phyloP scores from a whole-genome alignment of 139 green algal genomes.

The Chlorella sorokiniana region DNA sequence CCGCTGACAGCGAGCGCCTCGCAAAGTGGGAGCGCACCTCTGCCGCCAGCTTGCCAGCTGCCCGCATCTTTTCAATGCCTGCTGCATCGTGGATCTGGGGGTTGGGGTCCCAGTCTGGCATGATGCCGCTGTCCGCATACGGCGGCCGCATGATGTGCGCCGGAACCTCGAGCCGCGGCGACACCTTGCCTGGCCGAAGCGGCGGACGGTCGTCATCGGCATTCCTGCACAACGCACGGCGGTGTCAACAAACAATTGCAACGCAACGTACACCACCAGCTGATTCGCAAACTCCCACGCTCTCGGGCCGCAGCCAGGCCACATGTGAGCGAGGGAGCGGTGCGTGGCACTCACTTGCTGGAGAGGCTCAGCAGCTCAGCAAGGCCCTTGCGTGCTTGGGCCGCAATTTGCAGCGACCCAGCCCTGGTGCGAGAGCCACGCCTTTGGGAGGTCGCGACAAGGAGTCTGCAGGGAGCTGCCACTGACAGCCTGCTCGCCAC shows the following conservation, averaged over 20 bases:
- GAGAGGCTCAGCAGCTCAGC: slow-evolving; percentile 40
- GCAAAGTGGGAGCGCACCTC: slow-evolving; percentile 80
- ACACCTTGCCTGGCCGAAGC: slow-evolving; percentile 55
- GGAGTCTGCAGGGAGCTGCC: not conserved
- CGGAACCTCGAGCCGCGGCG: slow-evolving; percentile 64
- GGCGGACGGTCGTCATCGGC: not conserved
- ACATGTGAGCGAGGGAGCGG: too few species aligned
- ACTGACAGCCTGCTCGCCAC: not conserved
- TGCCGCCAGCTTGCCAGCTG: slow-evolving; percentile 84
- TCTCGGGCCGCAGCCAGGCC: too few species aligned
- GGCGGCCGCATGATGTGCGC: slow-evolving; percentile 71
- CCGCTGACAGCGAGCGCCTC: slow-evolving; percentile 41
- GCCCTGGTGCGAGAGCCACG: not conserved
- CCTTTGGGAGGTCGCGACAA: not conserved
- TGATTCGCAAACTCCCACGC: not conserved
- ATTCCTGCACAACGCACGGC: slow-evolving; percentile 3
- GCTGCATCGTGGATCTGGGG: slow-evolving; percentile 70
- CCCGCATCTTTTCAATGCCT: slow-evolving; percentile 81
- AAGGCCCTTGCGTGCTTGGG: slow-evolving; percentile 40
- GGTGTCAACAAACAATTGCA: too few species aligned
- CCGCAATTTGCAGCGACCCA: not conserved
- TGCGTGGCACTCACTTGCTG: slow-evolving; percentile 17
- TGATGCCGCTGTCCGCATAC: slow-evolving; percentile 72
- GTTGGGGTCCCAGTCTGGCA: slow-evolving; percentile 61
- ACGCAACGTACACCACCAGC: too few species aligned